Evolutionary conservation across 805 yeast species (phyloP).

Genomic region (Wickerhamiella allomyrinae): DNA sequence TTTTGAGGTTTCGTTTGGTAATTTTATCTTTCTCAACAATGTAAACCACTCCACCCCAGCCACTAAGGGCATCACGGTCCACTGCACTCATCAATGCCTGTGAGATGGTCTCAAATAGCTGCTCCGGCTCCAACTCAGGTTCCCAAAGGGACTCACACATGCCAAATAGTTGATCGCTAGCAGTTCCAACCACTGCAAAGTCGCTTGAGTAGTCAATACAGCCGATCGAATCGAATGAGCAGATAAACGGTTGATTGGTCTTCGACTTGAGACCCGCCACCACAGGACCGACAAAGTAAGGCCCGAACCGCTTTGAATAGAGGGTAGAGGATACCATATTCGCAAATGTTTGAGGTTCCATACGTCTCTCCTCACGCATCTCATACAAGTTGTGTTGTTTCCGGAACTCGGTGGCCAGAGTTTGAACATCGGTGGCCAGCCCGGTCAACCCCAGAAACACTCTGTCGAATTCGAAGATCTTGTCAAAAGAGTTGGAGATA

Average conservation of each 20-base stretch:
- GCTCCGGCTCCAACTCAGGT: slow-evolving; percentile 87
- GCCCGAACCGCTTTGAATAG: slow-evolving; percentile 81
- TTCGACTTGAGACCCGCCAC: slow-evolving; percentile 89
- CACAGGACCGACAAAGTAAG: slow-evolving; percentile 91
- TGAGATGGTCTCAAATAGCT: slow-evolving; percentile 85
- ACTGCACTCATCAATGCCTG: slow-evolving; percentile 90
- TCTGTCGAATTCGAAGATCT: slow-evolving; percentile 65
- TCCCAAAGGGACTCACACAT: slow-evolving; percentile 97
- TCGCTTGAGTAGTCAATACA: slow-evolving; percentile 91
- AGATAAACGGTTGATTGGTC: slow-evolving; percentile 72
- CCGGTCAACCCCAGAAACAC: slow-evolving; percentile 89
- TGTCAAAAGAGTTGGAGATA: slow-evolving; percentile 82
- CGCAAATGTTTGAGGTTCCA: slow-evolving; percentile 90
- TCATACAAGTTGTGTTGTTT: slow-evolving; percentile 78
- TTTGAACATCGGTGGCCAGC: slow-evolving; percentile 82
- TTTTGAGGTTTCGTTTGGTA: slow-evolving; percentile 70
- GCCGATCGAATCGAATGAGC: slow-evolving; percentile 93
- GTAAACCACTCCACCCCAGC: slow-evolving; percentile 97
- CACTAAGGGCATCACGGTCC: slow-evolving; percentile 93
- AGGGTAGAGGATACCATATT: slow-evolving; percentile 80
- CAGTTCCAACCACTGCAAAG: slow-evolving; percentile 91
- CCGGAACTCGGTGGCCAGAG: slow-evolving; percentile 66
- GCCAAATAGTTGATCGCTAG: slow-evolving; percentile 91
- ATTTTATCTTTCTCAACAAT: slow-evolving; percentile 64
- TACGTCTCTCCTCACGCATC: slow-evolving; percentile 76